Evolutionary conservation across 208 protist genomes (phyloP).

Genomic region (Phytomonas francai): DNA sequence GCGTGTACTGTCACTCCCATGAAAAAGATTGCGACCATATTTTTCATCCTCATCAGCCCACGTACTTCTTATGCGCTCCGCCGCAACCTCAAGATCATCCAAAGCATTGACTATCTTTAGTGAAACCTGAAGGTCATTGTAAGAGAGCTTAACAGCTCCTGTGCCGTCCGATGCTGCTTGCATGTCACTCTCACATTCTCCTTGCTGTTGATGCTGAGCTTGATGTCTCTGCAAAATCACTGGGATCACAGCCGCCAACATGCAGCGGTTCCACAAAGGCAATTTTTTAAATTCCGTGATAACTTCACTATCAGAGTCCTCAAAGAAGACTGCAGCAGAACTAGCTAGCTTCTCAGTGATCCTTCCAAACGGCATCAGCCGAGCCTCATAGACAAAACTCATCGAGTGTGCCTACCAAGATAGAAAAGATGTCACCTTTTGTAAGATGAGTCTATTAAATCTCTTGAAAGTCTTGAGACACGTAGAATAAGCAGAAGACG

Average conservation of each 20-base stretch:
- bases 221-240: conserved; percentile 32
- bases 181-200: neutral
- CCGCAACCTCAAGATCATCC: conserved; percentile 61
- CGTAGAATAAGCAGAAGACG: neutral
- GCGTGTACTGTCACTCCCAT: neutral
- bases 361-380: conserved; percentile 39
- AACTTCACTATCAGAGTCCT: neutral
- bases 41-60: neutral
- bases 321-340: neutral
- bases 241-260: conserved; percentile 41
- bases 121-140: conserved; percentile 24
- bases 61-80: conserved; percentile 20
- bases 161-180: neutral
- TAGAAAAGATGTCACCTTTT: neutral
- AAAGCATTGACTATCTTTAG: conserved; percentile 38
- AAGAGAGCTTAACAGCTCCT: neutral
- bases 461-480: neutral
- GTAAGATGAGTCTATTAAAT: neutral
- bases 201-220: neutral
- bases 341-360: conserved; percentile 16
- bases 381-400: conserved; percentile 72
- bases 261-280: conserved; percentile 48
- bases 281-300: conserved; percentile 18
- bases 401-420: conserved; percentile 14
- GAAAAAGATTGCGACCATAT: neutral